Conservation (phyloP, 495 filamentous ascomycete genomes). For the Tuber indicum region DNA sequence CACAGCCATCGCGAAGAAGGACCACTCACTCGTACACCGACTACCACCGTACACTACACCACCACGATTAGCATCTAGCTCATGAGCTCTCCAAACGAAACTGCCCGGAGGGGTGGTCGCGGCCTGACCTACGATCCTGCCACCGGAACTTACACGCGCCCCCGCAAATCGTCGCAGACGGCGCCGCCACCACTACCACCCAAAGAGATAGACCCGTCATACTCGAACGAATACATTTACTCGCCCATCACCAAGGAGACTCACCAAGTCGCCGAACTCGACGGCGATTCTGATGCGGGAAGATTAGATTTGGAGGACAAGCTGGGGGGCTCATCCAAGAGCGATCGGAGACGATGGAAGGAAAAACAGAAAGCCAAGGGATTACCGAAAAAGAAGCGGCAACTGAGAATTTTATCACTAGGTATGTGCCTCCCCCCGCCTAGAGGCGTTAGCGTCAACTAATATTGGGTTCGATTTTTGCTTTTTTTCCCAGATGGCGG, state of each 20-base stretch:
- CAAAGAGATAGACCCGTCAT: constrained; percentile 20
- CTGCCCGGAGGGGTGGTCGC: neutral
- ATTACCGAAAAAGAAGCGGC: constrained; percentile 65
- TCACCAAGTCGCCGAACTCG: constrained; percentile 25
- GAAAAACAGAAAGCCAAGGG: neutral
- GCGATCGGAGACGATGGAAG: constrained; percentile 3
- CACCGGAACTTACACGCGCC: constrained; percentile 21
- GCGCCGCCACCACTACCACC: constrained; percentile 32
- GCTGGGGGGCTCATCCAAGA: neutral
- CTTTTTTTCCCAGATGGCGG: constrained; percentile 64
- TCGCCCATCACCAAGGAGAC: constrained; percentile 27
- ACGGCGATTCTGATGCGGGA: constrained; percentile 20
- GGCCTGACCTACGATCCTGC: constrained; percentile 25
- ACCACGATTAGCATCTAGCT: neutral
- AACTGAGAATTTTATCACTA: constrained; percentile 81
- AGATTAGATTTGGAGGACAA: constrained; percentile 14
- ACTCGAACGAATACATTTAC: neutral
- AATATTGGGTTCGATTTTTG: constrained; percentile 10
- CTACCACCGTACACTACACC: neutral
- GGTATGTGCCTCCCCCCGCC: constrained; percentile 51
- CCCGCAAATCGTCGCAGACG: constrained; percentile 7
- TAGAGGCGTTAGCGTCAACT: constrained; percentile 7
- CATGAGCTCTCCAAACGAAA: neutral
- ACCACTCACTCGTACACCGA: constrained; percentile 7
- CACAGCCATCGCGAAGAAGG: neutral